A percentile compares a stretch with the other conserved stretches of the same genome.
These are phyloP conservation scores for Cyberlindnera mrakii DNA, from an alignment of 805 yeast genomes.

Conservation along the genomic window DNA sequence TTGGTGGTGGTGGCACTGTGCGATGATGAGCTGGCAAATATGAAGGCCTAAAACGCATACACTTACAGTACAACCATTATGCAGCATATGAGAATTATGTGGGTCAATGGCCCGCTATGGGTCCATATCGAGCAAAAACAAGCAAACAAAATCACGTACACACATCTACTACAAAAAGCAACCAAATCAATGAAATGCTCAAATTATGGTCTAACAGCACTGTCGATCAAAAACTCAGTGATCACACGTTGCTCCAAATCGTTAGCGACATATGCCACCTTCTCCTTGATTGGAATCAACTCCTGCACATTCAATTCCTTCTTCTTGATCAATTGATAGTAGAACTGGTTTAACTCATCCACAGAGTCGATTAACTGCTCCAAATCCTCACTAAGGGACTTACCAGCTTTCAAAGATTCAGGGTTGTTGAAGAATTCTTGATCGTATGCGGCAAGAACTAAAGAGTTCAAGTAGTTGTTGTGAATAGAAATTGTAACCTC, in stretches of 20 bases:
- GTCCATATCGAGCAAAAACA: no score
- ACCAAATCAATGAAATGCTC: background rate
- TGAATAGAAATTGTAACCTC: constrained; percentile 63
- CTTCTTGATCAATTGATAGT: constrained; percentile 22
- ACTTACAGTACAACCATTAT: no score
- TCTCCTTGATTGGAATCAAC: constrained; percentile 26
- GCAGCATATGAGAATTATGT: no score
- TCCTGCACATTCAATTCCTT: constrained; percentile 16
- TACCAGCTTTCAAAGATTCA: constrained; percentile 13
- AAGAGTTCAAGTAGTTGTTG: constrained; percentile 61
- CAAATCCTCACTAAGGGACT: constrained; percentile 14
- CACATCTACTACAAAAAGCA: background rate
- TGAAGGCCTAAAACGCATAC: no score
- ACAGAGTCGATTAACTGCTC: constrained; percentile 21
- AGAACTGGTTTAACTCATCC: constrained; percentile 21
- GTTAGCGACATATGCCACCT: constrained; percentile 22
- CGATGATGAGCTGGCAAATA: no score
- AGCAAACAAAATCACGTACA: no score
- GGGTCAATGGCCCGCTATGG: no score
- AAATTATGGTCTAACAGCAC: constrained; percentile 17
- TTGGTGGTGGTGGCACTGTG: no score
- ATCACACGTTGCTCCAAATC: constrained; percentile 23
- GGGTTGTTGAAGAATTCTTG: constrained; percentile 17
- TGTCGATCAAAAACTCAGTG: constrained; percentile 18
- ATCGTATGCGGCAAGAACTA: constrained; percentile 37